Conservation (phyloP, 805 yeast species). For the Sugiyamaella lignohabitans region DNA sequence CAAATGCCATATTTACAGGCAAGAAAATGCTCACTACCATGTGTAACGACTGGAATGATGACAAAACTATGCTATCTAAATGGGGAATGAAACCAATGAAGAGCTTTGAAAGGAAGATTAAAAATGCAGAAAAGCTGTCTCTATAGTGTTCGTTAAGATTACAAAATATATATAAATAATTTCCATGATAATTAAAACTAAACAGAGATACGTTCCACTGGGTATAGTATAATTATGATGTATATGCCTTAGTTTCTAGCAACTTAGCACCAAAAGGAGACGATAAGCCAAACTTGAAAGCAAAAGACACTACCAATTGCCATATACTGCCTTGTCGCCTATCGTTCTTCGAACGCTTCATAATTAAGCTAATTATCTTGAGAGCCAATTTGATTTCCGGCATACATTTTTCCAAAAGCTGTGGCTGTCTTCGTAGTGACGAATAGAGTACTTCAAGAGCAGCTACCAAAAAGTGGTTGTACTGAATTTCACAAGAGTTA, state of each 20-base stretch:
- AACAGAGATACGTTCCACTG: too few relatives aligned
- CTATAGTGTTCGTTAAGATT: too few relatives aligned
- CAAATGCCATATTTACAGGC: conserved; percentile 77
- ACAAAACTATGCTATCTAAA: conserved; percentile 54
- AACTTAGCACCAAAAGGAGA: conserved; percentile 8
- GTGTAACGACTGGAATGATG: conserved; percentile 83
- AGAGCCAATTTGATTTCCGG: conserved; percentile 21
- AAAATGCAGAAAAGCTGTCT: not conserved
- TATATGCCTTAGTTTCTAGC: too few relatives aligned
- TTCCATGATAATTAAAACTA: too few relatives aligned
- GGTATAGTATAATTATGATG: too few relatives aligned
- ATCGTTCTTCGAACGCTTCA: conserved; percentile 15
- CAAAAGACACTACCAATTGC: conserved; percentile 13
- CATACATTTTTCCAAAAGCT: conserved; percentile 15
- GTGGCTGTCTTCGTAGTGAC: conserved; percentile 21
- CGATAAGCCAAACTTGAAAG: conserved; percentile 12
- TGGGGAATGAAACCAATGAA: conserved; percentile 48
- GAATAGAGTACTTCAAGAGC: conserved; percentile 23
- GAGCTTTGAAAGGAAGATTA: conserved; percentile 14
- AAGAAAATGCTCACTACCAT: conserved; percentile 74
- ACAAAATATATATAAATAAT: not conserved
- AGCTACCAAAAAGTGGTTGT: conserved; percentile 24
- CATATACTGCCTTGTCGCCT: conserved; percentile 13
- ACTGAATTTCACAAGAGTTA: conserved; percentile 22
- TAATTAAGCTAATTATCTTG: conserved; percentile 17